A percentile compares a stretch with the other conserved stretches of the same genome.
These are phyloP conservation scores for Fraxinus ornus DNA, from an alignment of 305 asterid genomes.

Conservation along the genomic window DNA sequence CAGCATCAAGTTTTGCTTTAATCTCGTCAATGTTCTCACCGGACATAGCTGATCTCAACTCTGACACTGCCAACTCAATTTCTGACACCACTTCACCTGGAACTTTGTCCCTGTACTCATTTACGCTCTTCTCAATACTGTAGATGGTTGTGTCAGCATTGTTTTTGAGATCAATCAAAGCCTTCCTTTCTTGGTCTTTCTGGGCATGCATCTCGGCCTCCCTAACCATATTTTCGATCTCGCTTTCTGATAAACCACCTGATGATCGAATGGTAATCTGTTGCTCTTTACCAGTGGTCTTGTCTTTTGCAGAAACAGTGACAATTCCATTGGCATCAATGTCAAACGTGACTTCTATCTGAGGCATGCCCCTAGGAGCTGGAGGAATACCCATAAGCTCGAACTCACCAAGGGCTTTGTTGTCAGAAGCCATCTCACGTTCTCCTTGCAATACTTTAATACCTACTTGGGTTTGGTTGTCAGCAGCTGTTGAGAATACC, in stretches of 20 bases:
- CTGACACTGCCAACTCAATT: constrained; percentile 19
- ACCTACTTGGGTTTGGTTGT: constrained; percentile 22
- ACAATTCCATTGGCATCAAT: constrained; percentile 27
- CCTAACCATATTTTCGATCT: constrained; percentile 23
- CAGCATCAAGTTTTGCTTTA: constrained; percentile 20
- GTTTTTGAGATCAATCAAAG: constrained; percentile 17
- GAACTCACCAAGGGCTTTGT: constrained; percentile 22
- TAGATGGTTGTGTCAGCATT: constrained; percentile 20
- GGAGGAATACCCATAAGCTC: constrained; percentile 26
- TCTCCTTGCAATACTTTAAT: constrained; percentile 28
- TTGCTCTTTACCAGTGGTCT: constrained; percentile 23
- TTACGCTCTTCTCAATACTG: constrained; percentile 15
- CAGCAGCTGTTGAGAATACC: constrained; percentile 29
- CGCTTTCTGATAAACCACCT: constrained; percentile 18
- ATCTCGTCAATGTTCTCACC: constrained; percentile 16
- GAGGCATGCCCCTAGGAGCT: constrained; percentile 29
- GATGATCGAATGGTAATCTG: constrained; percentile 21
- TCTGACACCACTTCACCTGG: constrained; percentile 22
- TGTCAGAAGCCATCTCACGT: constrained; percentile 24
- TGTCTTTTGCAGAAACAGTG: constrained; percentile 26
- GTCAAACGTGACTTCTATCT: constrained; percentile 25
- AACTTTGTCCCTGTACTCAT: constrained; percentile 20
- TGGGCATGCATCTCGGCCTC: constrained; percentile 24
- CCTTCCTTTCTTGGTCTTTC: constrained; percentile 17
- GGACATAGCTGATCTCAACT: constrained; percentile 11